Percentiles rank a stretch among this genome's conserved stretches.
phyloP scores from a whole-genome alignment of 2,329 filamentous ascomycete genomes.

The Stachybotrys chlorohalonatus region DNA sequence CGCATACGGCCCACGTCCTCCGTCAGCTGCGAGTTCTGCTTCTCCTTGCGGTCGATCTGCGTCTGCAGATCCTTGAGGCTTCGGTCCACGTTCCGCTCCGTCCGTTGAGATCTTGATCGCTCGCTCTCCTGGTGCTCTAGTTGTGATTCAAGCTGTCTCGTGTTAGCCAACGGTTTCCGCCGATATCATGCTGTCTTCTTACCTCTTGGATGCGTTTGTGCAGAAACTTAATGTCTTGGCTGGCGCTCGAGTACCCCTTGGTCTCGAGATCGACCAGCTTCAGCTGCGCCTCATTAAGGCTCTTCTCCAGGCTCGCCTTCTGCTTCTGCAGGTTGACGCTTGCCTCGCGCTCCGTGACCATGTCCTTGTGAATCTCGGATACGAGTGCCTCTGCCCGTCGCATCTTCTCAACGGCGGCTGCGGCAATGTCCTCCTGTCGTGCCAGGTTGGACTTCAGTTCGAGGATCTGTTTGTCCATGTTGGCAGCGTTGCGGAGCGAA shows the following conservation, averaged over 20 bases:
- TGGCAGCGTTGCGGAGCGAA: constrained; percentile 80
- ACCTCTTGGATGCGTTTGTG: constrained; percentile 94
- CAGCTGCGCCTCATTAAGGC: constrained; percentile 81
- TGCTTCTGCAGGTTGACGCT: constrained; percentile 79
- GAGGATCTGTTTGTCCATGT: constrained; percentile 78
- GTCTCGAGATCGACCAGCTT: constrained; percentile 89
- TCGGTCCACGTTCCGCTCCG: constrained; percentile 85
- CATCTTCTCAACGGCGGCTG: constrained; percentile 95
- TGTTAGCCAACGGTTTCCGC: constrained; percentile 4
- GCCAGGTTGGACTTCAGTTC: constrained; percentile 83
- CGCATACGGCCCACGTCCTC: constrained; percentile 80
- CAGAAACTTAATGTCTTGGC: constrained; percentile 90
- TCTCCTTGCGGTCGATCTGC: constrained; percentile 89
- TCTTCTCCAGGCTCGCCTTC: constrained; percentile 83
- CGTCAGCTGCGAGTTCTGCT: constrained; percentile 67
- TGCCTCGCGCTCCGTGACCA: constrained; percentile 73
- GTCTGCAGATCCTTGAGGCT: constrained; percentile 86
- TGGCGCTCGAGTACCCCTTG: constrained; percentile 89
- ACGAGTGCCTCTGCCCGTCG: constrained; percentile 80
- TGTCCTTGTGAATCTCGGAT: constrained; percentile 87
- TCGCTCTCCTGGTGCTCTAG: constrained; percentile 76
- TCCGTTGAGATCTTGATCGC: constrained; percentile 73
- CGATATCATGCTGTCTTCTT: constrained; percentile 24
- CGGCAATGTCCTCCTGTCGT: constrained; percentile 86
- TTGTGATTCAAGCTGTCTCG: constrained; percentile 68